Conservation (phyloP, 192 early-diverging fungal genomes). For the Lobosporangium transversale region DNA sequence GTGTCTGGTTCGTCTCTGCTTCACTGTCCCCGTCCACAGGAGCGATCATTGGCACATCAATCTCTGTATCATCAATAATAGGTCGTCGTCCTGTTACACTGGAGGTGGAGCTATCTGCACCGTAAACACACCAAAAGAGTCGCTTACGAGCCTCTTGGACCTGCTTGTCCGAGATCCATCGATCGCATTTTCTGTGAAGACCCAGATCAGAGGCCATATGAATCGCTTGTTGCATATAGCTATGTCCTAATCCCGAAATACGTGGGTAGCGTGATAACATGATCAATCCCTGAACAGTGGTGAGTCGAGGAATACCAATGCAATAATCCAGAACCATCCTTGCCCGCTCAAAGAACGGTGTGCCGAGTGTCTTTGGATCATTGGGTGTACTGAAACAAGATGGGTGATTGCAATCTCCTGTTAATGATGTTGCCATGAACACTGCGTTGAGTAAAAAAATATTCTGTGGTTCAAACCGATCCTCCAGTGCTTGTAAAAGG, state of each 20-base stretch:
- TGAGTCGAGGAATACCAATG: constrained; percentile 42
- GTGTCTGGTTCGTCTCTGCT: constrained; percentile 9
- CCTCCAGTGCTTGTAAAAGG: constrained; percentile 37
- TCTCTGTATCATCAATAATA: constrained; percentile 41
- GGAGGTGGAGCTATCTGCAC: constrained; percentile 29
- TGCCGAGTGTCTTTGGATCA: constrained; percentile 39
- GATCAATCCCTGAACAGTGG: constrained; percentile 43
- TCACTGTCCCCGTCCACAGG: constrained; percentile 19
- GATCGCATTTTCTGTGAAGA: constrained; percentile 46
- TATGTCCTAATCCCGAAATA: constrained; percentile 40
- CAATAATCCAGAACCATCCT: constrained; percentile 49
- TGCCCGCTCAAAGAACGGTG: constrained; percentile 47
- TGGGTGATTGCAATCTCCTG: constrained; percentile 40
- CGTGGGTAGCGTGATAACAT: constrained; percentile 50
- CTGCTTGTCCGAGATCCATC: constrained; percentile 47
- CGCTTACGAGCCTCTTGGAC: constrained; percentile 39
- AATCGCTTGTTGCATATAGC: constrained; percentile 41
- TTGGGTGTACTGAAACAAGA: constrained; percentile 23
- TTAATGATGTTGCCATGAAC: constrained; percentile 40
- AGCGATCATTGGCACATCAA: constrained; percentile 26
- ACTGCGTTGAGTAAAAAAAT: constrained; percentile 50
- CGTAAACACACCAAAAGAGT: constrained; percentile 51
- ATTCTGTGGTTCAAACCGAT: constrained; percentile 47
- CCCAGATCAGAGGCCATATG: constrained; percentile 40
- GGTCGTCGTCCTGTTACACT: constrained; percentile 45